A percentile compares a stretch with the other conserved stretches of the same genome.
phyloP scores from a whole-genome alignment of 2,329 filamentous ascomycete species.

The Talaromyces sp. region DNA sequence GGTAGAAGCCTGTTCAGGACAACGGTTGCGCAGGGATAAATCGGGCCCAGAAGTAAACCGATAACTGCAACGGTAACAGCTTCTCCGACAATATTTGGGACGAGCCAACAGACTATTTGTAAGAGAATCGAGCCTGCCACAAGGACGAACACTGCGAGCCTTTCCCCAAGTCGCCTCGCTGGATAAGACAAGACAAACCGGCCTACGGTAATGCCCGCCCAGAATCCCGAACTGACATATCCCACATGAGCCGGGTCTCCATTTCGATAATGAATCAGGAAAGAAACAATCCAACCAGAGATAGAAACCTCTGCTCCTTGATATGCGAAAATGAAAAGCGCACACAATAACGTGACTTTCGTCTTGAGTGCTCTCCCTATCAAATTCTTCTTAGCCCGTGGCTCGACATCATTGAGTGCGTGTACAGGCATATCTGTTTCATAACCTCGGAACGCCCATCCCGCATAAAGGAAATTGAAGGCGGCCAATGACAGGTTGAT shows the following conservation, averaged over 20 bases:
- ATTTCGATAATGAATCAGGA: conserved; percentile 66
- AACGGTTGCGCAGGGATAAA: conserved; percentile 64
- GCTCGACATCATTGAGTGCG: conserved; percentile 35
- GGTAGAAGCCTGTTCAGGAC: conserved; percentile 30
- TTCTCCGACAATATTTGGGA: conserved; percentile 68
- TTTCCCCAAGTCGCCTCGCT: conserved; percentile 65
- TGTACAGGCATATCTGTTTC: conserved; percentile 54
- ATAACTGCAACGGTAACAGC: conserved; percentile 63
- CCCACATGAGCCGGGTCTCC: conserved; percentile 68
- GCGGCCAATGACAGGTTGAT: conserved; percentile 57
- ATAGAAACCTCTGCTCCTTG: conserved; percentile 80
- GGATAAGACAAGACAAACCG: conserved; percentile 65
- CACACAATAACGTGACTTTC: conserved; percentile 63
- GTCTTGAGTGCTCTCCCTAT: conserved; percentile 49
- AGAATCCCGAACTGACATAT: conserved; percentile 69
- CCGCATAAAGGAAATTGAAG: conserved; percentile 53
- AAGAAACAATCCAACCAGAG: conserved; percentile 82
- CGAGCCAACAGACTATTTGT: conserved; percentile 71
- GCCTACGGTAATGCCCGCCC: conserved; percentile 68
- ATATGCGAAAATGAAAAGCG: conserved; percentile 79
- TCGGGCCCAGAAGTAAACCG: conserved; percentile 69
- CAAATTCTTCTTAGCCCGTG: conserved; percentile 25
- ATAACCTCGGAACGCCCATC: conserved; percentile 66
- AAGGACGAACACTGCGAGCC: conserved; percentile 60
- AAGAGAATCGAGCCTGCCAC: conserved; percentile 59